These are phyloP conservation scores for Stagonosporopsis chrysanthemi DNA, from an alignment of 2,329 filamentous ascomycete species.

Conservation along the genomic window DNA sequence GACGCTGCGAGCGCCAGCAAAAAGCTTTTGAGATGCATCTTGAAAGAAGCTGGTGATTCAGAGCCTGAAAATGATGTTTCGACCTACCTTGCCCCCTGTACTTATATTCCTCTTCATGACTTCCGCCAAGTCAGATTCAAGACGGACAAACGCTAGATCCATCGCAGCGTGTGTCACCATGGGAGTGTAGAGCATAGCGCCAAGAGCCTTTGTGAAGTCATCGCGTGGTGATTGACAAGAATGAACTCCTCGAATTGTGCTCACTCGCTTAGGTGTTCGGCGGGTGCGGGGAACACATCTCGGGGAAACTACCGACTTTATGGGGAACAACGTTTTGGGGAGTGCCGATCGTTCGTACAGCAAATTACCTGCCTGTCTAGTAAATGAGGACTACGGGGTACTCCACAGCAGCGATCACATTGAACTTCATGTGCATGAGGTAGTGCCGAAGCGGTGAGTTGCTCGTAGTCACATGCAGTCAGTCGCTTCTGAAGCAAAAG, in stretches of 20 bases:
- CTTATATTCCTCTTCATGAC: background rate
- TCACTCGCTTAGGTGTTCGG: slow-evolving; percentile 4
- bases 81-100: background rate
- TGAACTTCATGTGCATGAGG: too few species aligned
- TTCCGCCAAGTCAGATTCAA: slow-evolving; percentile 6
- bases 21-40: background rate
- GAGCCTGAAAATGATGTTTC: too few species aligned
- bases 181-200: background rate
- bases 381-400: background rate
- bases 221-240: background rate
- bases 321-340: background rate
- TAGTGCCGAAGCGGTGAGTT: too few species aligned
- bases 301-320: slow-evolving; percentile 12
- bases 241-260: slow-evolving; percentile 1
- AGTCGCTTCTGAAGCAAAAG: too few species aligned
- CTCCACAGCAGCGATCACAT: background rate
- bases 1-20: background rate
- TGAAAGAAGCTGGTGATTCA: background rate
- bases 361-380: slow-evolving; percentile 3
- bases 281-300: slow-evolving; percentile 5
- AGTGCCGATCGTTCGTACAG: background rate
- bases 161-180: too few species aligned
- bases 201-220: slow-evolving; percentile 11
- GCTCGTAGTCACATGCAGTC: too few species aligned
- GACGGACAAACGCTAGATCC: background rate